Evolutionary conservation across 768 basidiomycete genomes (phyloP).

Genomic region (Neoboletus subvelutipes): DNA sequence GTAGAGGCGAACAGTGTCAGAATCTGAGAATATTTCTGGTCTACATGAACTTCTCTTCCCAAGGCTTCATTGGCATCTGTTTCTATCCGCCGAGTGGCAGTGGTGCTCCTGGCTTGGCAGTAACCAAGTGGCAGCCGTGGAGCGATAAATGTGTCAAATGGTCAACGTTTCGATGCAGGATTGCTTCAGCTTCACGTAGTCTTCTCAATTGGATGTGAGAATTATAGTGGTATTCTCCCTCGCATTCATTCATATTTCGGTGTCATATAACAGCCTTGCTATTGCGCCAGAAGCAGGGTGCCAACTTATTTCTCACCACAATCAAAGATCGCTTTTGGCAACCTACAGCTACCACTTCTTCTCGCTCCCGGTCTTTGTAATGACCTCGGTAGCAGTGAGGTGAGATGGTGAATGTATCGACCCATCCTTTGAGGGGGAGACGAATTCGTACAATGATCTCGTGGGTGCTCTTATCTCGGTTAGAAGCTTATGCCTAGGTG

Average conservation of each 20-base stretch:
- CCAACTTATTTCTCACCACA: neutral
- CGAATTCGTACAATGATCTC: neutral
- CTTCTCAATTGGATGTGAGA: neutral
- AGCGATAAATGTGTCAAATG: neutral
- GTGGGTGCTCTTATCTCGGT: slow-evolving; percentile 8
- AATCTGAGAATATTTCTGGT: neutral
- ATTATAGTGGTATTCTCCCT: neutral
- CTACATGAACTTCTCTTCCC: neutral
- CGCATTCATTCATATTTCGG: neutral
- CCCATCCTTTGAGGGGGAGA: neutral
- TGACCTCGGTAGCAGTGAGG: neutral
- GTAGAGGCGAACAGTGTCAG: neutral
- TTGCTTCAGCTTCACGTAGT: neutral
- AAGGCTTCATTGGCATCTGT: neutral
- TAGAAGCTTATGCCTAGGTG: neutral
- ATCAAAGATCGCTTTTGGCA: neutral
- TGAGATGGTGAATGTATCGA: neutral
- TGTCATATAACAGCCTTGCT: slow-evolving; percentile 2
- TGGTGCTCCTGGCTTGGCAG: slow-evolving; percentile 1
- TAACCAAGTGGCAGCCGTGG: neutral
- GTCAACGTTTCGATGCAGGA: neutral
- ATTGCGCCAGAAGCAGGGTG: neutral
- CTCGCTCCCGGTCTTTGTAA: neutral
- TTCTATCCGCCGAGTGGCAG: neutral
- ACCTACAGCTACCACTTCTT: neutral